These are phyloP conservation scores for Diplodia scrobiculata DNA, from an alignment of 2,329 filamentous ascomycete genomes.

Conservation along the genomic window DNA sequence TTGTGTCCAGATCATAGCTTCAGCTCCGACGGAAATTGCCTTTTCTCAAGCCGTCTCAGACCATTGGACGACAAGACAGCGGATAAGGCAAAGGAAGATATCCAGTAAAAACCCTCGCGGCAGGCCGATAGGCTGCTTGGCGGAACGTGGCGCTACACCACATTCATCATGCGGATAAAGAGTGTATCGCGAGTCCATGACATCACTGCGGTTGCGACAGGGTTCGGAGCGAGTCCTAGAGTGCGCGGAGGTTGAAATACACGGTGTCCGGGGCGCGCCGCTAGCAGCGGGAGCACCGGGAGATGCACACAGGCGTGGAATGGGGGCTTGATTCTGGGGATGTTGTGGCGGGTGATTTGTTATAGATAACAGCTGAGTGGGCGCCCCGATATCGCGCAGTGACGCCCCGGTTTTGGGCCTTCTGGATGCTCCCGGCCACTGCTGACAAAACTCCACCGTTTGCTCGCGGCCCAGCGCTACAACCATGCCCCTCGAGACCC, in stretches of 20 bases:
- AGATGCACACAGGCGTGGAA: conserved; percentile 6
- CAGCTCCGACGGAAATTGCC: background rate
- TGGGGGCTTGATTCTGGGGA: background rate
- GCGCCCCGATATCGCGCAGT: conserved; percentile 15
- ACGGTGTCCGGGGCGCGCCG: conserved; percentile 8
- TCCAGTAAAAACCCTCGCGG: background rate
- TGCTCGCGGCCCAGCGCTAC: background rate
- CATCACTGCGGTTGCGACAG: too few species aligned
- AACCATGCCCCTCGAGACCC: background rate
- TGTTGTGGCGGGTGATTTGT: conserved; percentile 7
- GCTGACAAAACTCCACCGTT: conserved; percentile 24
- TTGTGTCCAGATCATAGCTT: background rate
- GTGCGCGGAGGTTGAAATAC: conserved; percentile 3
- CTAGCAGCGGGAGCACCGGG: background rate
- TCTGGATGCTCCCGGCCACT: conserved; percentile 6
- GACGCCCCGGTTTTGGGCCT: background rate
- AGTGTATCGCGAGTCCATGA: background rate
- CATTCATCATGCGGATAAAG: background rate
- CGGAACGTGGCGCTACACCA: background rate
- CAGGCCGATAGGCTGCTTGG: conserved; percentile 12
- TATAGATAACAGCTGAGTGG: conserved; percentile 14
- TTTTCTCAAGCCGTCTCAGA: background rate
- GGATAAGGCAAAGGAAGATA: background rate
- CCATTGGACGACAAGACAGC: background rate
- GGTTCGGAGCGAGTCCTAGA: background rate